Base-by-base conservation (phyloP, 805 yeast genomes). In the Torulaspora microellipsoides region DNA sequence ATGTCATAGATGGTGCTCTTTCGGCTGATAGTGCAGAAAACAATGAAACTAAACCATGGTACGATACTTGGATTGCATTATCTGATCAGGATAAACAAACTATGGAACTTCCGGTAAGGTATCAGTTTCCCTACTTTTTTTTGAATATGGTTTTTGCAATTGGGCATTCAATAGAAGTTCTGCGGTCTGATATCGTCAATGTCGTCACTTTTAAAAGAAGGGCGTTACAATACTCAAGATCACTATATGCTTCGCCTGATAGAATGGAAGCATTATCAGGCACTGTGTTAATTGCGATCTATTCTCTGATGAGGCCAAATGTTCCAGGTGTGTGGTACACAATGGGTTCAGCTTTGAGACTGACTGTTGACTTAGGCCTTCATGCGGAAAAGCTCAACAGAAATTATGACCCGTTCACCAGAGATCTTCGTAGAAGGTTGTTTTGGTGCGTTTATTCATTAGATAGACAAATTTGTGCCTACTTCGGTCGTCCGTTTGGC, bases 321-420 rank as follows among this genome's bases (percentile, higher is more conserved):
- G 77, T 78, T 11, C 95, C 96, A 0, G 93, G 95, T 3, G 87
- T 86, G n/a, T 89, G 97, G 97, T 86, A 86, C 59, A 78, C 85
- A 3, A 67, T 86, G 50, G 96, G 96, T 0, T 77, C 86, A 1
- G 89, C 91, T 0, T 64, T 87, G 38, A 72, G 96, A 47, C 64
- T 86, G 38, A 81, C 91, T 53, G 86, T 88, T 25, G 96, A 89
- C 62, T 63, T 89, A 47, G 96, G 95, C 1, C 68, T 89, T 7
- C 96, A 89, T 62, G 78, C 80, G 30, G 96, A 88, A 55, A 66
- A 65, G 40, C 48, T 65, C 31, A 62, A 70, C 43, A 50, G 53
- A 38, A 63, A 64, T 15, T 64, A 66, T 42, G 80, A 80, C 48
- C 76, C 83, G 0, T 80, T 75, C 54, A 68, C 75, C 0, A 66